Evolutionary conservation across 2,329 filamentous ascomycete species (phyloP).

Genomic region (Neofusicoccum kwambonambiense): DNA sequence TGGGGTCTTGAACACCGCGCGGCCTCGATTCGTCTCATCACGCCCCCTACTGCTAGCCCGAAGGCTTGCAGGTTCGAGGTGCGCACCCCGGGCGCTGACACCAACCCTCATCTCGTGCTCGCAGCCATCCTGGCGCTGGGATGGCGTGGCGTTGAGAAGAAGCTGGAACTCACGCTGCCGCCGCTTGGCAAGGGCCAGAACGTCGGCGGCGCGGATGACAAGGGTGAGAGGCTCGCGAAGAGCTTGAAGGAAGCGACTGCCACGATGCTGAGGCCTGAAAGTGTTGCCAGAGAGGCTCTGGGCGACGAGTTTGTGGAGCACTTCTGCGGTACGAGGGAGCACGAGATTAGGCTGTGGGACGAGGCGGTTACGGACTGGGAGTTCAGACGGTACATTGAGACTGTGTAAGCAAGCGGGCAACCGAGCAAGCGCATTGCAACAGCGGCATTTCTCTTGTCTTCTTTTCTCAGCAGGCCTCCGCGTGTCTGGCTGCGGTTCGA

Average conservation of each 20-base stretch:
- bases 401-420: constrained; percentile 48
- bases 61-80: constrained; percentile 91
- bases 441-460: not conserved
- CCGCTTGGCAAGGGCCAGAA: constrained; percentile 84
- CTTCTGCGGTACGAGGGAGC: constrained; percentile 85
- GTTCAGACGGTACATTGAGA: constrained; percentile 74
- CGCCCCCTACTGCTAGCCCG: constrained; percentile 79
- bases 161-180: constrained; percentile 76
- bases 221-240: constrained; percentile 77
- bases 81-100: constrained; percentile 88
- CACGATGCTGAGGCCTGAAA: constrained; percentile 72
- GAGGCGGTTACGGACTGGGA: constrained; percentile 98
- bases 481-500: not conserved
- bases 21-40: constrained; percentile 84
- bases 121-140: constrained; percentile 84
- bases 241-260: constrained; percentile 80
- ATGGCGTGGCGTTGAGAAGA: constrained; percentile 90
- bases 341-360: constrained; percentile 88
- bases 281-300: constrained; percentile 89
- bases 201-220: constrained; percentile 69
- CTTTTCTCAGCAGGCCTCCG: not conserved
- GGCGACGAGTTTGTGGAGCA: constrained; percentile 96
- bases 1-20: constrained; percentile 96
- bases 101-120: constrained; percentile 85
- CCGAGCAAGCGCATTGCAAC: too few relatives aligned